Percentiles rank a stretch among this genome's conserved stretches.
These are phyloP conservation scores for Saturnispora dispora DNA, from an alignment of 805 yeast genomes.

Conservation along the genomic window DNA sequence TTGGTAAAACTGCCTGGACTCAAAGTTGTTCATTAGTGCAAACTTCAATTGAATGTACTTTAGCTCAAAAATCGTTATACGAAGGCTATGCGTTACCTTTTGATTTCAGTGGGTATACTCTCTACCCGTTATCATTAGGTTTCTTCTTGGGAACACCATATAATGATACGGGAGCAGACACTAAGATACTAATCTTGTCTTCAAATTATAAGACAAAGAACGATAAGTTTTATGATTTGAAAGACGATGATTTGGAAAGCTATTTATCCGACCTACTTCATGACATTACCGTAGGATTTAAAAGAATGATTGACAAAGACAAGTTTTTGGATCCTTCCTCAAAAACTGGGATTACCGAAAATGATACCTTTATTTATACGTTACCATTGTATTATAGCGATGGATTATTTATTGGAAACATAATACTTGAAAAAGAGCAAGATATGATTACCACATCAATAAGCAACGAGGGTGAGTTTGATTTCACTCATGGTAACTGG, in stretches of 20 bases:
- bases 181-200: slow-evolving; percentile 1
- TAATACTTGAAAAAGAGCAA: slow-evolving; percentile 11
- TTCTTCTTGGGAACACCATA: slow-evolving; percentile 2
- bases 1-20: not conserved
- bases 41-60: not conserved
- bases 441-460: slow-evolving; percentile 4
- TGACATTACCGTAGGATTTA: slow-evolving; percentile 9
- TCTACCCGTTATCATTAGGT: slow-evolving; percentile 9
- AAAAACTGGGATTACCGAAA: not conserved
- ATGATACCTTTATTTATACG: slow-evolving; percentile 8
- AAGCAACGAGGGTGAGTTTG: not conserved
- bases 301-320: not conserved
- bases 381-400: slow-evolving; percentile 12
- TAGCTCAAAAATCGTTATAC: not conserved
- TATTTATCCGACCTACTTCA: not conserved
- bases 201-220: slow-evolving; percentile 2
- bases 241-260: not conserved
- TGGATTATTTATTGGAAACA: slow-evolving; percentile 9
- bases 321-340: slow-evolving; percentile 2
- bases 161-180: not conserved
- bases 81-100: not conserved
- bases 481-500: slow-evolving; percentile 3
- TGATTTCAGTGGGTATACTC: not conserved
- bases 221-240: not conserved
- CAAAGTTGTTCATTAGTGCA: slow-evolving; percentile 3